Evolutionary conservation across 257 asterid genomes (phyloP).

Genomic region (Nicotiana tabacum): DNA sequence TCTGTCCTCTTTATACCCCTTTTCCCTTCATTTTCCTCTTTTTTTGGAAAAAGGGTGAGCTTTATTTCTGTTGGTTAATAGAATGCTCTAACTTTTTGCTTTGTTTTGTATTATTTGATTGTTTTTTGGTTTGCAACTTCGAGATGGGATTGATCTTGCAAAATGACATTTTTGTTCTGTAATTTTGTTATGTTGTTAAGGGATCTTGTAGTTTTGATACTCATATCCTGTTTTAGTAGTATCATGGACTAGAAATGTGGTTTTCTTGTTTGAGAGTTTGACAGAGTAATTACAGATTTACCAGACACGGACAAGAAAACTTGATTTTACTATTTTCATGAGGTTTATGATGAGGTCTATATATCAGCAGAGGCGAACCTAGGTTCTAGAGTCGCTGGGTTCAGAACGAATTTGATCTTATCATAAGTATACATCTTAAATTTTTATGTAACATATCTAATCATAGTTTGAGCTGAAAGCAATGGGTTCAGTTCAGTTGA

Average conservation of each 20-base stretch:
- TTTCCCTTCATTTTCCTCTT: not conserved
- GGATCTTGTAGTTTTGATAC: not conserved
- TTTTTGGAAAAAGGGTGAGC: not conserved
- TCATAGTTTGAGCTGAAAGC: not conserved
- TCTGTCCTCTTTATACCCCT: not conserved
- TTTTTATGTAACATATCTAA: not conserved
- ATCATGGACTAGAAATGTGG: not conserved
- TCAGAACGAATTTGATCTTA: not conserved
- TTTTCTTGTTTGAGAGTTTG: not conserved
- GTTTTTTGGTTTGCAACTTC: not conserved
- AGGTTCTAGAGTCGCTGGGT: not conserved
- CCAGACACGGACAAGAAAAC: not conserved
- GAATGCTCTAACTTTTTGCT: not conserved
- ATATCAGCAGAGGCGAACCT: not conserved
- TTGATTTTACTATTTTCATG: not conserved
- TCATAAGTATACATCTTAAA: not conserved
- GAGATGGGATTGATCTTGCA: not conserved
- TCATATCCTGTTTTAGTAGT: not conserved
- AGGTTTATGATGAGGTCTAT: not conserved
- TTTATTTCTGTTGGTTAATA: not conserved
- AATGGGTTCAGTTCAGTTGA: not conserved
- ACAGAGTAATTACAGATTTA: not conserved
- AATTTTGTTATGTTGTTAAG: not conserved
- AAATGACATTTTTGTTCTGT: not conserved
- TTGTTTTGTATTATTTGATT: not conserved